A percentile compares a stretch with the other conserved stretches of the same genome.
Evolutionary conservation across 192 early-diverging fungal genomes (phyloP).

Genomic region (Dissophora globulifera): DNA sequence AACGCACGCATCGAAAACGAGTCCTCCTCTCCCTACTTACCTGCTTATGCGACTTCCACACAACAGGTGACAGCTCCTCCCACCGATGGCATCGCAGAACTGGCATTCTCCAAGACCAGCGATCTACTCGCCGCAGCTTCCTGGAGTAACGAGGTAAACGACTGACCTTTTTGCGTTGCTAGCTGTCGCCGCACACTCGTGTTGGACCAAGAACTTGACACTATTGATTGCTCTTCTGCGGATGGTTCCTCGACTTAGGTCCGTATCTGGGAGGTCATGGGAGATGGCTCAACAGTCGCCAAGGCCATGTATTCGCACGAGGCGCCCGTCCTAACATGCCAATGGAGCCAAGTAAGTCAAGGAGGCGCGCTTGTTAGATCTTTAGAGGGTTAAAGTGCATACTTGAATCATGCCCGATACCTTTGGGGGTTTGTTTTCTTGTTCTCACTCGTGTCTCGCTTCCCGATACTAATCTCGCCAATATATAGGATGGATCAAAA

Average conservation of each 20-base stretch:
- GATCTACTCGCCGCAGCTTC: slow-evolving; percentile 89
- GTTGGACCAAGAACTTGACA: no score
- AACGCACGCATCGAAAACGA: background rate
- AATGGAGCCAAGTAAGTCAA: slow-evolving; percentile 84
- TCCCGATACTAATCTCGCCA: background rate
- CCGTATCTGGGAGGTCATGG: slow-evolving; percentile 91
- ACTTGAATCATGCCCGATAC: no score
- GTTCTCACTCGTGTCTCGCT: no score
- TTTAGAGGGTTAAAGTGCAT: no score
- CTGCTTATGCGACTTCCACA: background rate
- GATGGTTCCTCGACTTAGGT: slow-evolving; percentile 68
- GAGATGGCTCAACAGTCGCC: slow-evolving; percentile 79
- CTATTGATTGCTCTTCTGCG: no score
- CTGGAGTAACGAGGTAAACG: slow-evolving; percentile 89
- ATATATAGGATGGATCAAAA: slow-evolving; percentile 86
- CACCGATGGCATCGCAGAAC: slow-evolving; percentile 78
- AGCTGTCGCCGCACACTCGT: no score
- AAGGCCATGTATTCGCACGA: slow-evolving; percentile 89
- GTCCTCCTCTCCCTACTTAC: no score
- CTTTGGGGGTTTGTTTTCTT: no score
- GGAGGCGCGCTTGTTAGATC: no score
- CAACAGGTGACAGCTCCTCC: slow-evolving; percentile 73
- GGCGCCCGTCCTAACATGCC: slow-evolving; percentile 80
- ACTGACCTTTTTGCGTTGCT: no score
- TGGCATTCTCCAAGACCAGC: slow-evolving; percentile 83